These are phyloP conservation scores for Auxenochlorella pyrenoidosa DNA, from an alignment of 139 green algal species.

Conservation along the genomic window DNA sequence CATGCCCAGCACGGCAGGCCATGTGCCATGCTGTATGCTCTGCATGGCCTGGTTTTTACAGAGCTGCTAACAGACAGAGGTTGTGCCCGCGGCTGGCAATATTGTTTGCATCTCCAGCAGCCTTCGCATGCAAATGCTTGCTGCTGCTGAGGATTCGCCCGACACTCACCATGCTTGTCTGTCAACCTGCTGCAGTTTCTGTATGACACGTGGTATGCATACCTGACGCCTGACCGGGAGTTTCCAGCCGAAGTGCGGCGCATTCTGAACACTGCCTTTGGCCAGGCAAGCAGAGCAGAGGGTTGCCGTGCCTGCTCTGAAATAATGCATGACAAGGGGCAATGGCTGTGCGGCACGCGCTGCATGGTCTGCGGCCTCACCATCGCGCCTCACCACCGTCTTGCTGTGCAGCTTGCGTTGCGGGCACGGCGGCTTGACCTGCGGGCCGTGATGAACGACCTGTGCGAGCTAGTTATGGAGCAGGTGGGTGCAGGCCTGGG, in stretches of 20 bases:
- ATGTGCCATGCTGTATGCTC: no score
- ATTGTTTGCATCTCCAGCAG: background rate
- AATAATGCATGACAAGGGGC: no score
- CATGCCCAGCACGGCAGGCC: no score
- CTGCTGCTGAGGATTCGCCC: background rate
- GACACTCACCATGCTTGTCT: background rate
- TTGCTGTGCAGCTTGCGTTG: slow-evolving; percentile 43
- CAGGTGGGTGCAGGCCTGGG: slow-evolving; percentile 31
- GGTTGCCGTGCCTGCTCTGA: no score
- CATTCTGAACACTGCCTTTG: slow-evolving; percentile 80
- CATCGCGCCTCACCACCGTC: no score
- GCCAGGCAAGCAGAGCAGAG: background rate
- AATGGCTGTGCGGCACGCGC: no score
- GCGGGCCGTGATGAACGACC: slow-evolving; percentile 65
- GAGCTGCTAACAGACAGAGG: background rate
- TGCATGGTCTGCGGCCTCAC: no score
- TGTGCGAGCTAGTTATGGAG: slow-evolving; percentile 67
- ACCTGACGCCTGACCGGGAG: slow-evolving; percentile 78
- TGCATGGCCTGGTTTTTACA: no score
- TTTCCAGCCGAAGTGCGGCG: slow-evolving; percentile 81
- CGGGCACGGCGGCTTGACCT: slow-evolving; percentile 63
- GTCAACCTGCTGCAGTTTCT: slow-evolving; percentile 69
- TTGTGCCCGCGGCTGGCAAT: background rate
- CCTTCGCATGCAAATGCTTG: background rate
- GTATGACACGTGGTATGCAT: slow-evolving; percentile 80